These are phyloP conservation scores for Fraxinus dipetala DNA, from an alignment of 305 asterid species.

Conservation along the genomic window DNA sequence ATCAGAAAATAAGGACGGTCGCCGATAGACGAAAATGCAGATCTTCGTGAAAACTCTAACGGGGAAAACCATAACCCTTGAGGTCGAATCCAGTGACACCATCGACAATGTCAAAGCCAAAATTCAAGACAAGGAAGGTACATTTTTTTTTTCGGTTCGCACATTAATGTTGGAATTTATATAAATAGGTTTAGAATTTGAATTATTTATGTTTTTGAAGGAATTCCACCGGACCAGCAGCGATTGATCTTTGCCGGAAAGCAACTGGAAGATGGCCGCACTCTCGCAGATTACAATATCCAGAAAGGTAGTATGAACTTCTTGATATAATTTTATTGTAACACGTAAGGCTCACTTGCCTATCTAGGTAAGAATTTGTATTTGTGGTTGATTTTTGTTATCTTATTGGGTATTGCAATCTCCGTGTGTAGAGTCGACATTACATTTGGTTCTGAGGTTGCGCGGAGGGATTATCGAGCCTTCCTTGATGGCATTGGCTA, in stretches of 20 bases:
- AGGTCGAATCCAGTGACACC: slow-evolving; percentile 34
- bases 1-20: too few species aligned
- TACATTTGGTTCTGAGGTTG: slow-evolving; percentile 73
- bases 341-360: too few species aligned
- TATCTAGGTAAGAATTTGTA: not conserved
- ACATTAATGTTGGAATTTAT: not conserved
- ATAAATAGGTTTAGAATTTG: not conserved
- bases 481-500: slow-evolving; percentile 68
- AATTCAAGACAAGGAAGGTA: slow-evolving; percentile 38
- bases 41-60: slow-evolving; percentile 40
- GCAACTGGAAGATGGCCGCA: slow-evolving; percentile 67
- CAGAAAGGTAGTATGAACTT: slow-evolving; percentile 46
- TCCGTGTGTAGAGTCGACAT: slow-evolving; percentile 41
- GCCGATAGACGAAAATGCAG: slow-evolving; percentile 26
- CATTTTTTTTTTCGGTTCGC: not conserved
- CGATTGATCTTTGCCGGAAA: slow-evolving; percentile 61
- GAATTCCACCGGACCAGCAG: slow-evolving; percentile 76
- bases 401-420: not conserved
- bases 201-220: slow-evolving; percentile 17
- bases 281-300: slow-evolving; percentile 64
- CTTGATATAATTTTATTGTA: not conserved
- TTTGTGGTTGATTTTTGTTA: not conserved
- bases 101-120: slow-evolving; percentile 38
- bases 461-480: slow-evolving; percentile 74
- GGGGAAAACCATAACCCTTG: slow-evolving; percentile 35